Percentiles rank a stretch among this genome's conserved stretches.
phyloP scores from a whole-genome alignment of 2,329 filamentous ascomycete genomes.

The Botryotinia convoluta region DNA sequence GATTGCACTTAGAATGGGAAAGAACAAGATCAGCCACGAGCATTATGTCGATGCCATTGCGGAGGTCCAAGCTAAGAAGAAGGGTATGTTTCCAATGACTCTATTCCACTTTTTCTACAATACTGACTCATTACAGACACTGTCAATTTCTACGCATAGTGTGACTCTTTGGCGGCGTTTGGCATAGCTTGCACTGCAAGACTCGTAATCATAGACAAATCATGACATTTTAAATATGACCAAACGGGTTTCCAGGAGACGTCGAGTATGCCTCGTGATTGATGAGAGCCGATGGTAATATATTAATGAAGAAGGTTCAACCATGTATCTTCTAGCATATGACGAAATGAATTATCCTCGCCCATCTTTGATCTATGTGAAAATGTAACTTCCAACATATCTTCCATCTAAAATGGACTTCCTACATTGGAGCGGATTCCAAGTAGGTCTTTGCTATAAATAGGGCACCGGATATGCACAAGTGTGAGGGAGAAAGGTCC shows the following conservation, averaged over 20 bases:
- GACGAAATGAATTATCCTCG: neutral
- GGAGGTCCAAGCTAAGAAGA: constrained; percentile 90
- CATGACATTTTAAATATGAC: constrained; percentile 23
- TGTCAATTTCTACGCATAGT: constrained; percentile 37
- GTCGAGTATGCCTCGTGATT: constrained; percentile 5
- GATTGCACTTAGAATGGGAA: constrained; percentile 92
- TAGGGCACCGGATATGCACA: neutral
- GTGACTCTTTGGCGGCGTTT: constrained; percentile 28
- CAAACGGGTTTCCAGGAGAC: neutral
- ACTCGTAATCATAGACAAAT: constrained; percentile 38
- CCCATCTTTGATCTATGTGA: neutral
- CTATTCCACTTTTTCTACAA: constrained; percentile 33
- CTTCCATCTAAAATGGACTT: neutral
- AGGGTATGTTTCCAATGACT: constrained; percentile 24
- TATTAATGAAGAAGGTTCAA: neutral
- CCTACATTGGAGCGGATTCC: neutral
- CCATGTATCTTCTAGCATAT: neutral
- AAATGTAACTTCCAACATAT: neutral
- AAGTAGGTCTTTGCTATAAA: neutral
- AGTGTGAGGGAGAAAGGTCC: neutral
- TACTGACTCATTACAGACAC: constrained; percentile 29
- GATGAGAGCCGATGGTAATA: neutral
- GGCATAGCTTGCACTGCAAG: constrained; percentile 32
- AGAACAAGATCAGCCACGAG: constrained; percentile 96
- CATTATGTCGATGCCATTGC: constrained; percentile 98